Evolutionary conservation across 176 grass and related monocot species (phyloP).

Genomic region (Oryza meridionalis): DNA sequence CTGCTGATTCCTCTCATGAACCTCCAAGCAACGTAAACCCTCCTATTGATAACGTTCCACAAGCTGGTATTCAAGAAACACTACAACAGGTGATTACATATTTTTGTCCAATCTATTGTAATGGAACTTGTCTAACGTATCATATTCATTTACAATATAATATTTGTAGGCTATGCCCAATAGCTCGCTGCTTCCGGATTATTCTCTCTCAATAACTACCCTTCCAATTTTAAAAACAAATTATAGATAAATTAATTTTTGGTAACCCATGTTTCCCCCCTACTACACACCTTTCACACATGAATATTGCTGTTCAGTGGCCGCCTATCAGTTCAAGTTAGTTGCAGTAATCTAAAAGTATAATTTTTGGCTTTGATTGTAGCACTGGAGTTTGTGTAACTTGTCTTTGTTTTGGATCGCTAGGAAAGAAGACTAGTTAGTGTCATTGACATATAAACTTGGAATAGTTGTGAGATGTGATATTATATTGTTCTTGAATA

Average conservation of each 20-base stretch:
- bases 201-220: neutral
- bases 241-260: constrained; percentile 16
- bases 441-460: neutral
- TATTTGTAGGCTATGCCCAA: constrained; percentile 6
- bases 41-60: constrained; percentile 47
- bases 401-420: neutral
- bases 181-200: neutral
- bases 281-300: no score
- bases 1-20: constrained; percentile 59
- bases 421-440: neutral
- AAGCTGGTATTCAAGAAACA: constrained; percentile 69
- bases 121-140: constrained; percentile 8
- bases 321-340: no score
- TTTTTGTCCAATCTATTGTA: neutral
- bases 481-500: constrained; percentile 22
- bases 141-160: neutral
- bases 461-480: constrained; percentile 5
- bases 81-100: constrained; percentile 67
- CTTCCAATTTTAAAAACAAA: neutral
- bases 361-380: no score
- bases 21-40: constrained; percentile 43
- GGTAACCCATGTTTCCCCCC: neutral
- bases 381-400: no score
- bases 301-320: no score
- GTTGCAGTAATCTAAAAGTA: no score